These are phyloP conservation scores for Peronospora farinosa DNA, from an alignment of 352 stramenopile genomes.

Conservation along the genomic window DNA sequence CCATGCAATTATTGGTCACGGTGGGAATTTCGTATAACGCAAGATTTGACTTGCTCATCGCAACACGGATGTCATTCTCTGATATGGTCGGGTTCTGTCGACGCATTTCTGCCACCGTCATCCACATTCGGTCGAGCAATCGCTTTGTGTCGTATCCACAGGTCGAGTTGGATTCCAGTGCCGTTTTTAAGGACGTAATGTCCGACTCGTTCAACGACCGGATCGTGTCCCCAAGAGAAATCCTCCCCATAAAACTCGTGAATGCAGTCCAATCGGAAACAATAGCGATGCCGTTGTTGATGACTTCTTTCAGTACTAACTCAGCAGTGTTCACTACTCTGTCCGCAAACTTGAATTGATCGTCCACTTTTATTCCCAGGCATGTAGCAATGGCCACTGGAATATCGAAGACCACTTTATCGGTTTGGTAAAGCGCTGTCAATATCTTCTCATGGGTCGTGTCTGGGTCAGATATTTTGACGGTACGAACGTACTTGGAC, in stretches of 20 bases:
- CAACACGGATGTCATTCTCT: conserved; percentile 27
- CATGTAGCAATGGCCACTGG: conserved; percentile 40
- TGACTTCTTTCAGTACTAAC: conserved; percentile 32
- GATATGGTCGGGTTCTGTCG: conserved; percentile 25
- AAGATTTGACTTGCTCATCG: conserved; percentile 32
- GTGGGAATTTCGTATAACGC: conserved; percentile 46
- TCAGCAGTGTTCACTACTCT: conserved; percentile 33
- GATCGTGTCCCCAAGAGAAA: conserved; percentile 21
- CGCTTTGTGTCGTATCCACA: conserved; percentile 34
- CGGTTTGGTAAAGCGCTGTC: conserved; percentile 36
- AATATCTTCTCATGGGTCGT: conserved; percentile 34
- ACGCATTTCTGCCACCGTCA: conserved; percentile 27
- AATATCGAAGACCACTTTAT: conserved; percentile 43
- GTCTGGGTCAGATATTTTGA: conserved; percentile 28
- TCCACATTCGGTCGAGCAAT: conserved; percentile 29
- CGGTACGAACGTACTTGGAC: conserved; percentile 28
- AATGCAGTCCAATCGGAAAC: conserved; percentile 29
- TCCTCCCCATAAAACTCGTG: conserved; percentile 32
- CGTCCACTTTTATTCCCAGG: conserved; percentile 25
- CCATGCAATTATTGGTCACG: conserved; percentile 39
- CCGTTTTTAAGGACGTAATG: conserved; percentile 27
- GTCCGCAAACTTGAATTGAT: conserved; percentile 27
- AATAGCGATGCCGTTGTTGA: conserved; percentile 30
- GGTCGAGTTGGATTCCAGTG: conserved; percentile 25
- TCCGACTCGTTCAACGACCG: conserved; percentile 18